A percentile compares a stretch with the other conserved stretches of the same genome.
phyloP scores from a whole-genome alignment of 2,329 filamentous ascomycete species.

The Pseudogymnoascus sp. region DNA sequence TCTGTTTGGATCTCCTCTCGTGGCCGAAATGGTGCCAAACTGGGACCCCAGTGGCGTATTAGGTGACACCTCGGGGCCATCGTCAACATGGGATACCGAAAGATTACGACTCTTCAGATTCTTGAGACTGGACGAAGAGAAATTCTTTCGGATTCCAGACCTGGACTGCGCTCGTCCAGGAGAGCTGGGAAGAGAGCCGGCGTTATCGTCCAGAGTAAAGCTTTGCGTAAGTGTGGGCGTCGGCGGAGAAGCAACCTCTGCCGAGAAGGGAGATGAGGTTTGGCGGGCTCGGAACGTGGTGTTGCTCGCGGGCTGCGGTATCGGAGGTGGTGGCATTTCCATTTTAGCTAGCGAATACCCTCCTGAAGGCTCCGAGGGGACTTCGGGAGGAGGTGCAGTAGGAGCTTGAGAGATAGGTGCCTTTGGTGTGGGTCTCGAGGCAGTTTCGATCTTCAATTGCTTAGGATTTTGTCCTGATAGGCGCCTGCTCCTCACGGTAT shows the following conservation, averaged over 20 bases:
- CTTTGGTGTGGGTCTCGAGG: constrained; percentile 14
- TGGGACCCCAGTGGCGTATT: constrained; percentile 65
- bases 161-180: constrained; percentile 40
- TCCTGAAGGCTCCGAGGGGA: background rate
- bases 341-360: constrained; percentile 18
- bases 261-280: constrained; percentile 22
- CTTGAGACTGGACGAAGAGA: constrained; percentile 60
- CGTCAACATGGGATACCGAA: constrained; percentile 54
- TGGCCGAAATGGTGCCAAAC: constrained; percentile 39
- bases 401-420: constrained; percentile 5
- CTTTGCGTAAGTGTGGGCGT: constrained; percentile 25
- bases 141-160: constrained; percentile 51
- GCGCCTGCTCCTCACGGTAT: constrained; percentile 63
- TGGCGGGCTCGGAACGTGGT: constrained; percentile 15
- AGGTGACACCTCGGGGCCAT: constrained; percentile 55
- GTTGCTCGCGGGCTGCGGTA: constrained; percentile 13
- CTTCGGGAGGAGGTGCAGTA: background rate
- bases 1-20: constrained; percentile 35
- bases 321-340: constrained; percentile 21
- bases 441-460: constrained; percentile 82
- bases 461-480: constrained; percentile 73
- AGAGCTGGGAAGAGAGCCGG: constrained; percentile 37
- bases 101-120: constrained; percentile 68
- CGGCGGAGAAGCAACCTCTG: constrained; percentile 23
- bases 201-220: constrained; percentile 28